A percentile compares a stretch with the other conserved stretches of the same genome.
These are phyloP conservation scores for Acanthamoeba castellanii DNA, from an alignment of 208 protist genomes.

Conservation along the genomic window DNA sequence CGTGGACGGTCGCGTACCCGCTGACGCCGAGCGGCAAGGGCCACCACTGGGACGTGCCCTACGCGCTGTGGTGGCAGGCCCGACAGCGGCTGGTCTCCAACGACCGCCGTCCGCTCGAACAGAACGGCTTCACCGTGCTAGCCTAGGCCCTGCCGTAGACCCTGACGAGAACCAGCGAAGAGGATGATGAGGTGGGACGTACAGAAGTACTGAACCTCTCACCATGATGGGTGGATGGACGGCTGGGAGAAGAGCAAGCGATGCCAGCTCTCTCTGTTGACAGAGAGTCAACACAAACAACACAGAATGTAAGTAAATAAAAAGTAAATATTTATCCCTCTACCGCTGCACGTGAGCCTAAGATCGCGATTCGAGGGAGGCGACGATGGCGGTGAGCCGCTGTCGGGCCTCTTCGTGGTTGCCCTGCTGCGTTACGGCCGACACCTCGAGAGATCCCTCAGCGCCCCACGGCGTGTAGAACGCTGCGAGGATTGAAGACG, in stretches of 20 bases:
- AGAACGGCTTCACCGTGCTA: not conserved
- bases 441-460: not conserved
- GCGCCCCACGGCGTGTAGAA: slow-evolving; percentile 21
- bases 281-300: not conserved
- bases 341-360: not conserved
- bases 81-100: not conserved
- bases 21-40: slow-evolving; percentile 26
- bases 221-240: no score
- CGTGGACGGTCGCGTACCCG: slow-evolving; percentile 13
- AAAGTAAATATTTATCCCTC: not conserved
- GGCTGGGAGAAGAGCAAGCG: no score
- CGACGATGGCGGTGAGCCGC: not conserved
- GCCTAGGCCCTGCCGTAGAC: not conserved
- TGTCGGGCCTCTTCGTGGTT: slow-evolving; percentile 42
- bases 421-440: not conserved
- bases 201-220: not conserved
- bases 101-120: not conserved
- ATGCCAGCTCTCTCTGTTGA: no score
- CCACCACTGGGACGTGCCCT: slow-evolving; percentile 25
- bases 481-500: not conserved
- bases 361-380: slow-evolving; percentile 4
- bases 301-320: not conserved
- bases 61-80: slow-evolving; percentile 15
- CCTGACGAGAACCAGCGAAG: not conserved
- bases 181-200: not conserved